Evolutionary conservation across 1,284 basidiomycete genomes (phyloP).

Genomic region (Thelephora terrestris): DNA sequence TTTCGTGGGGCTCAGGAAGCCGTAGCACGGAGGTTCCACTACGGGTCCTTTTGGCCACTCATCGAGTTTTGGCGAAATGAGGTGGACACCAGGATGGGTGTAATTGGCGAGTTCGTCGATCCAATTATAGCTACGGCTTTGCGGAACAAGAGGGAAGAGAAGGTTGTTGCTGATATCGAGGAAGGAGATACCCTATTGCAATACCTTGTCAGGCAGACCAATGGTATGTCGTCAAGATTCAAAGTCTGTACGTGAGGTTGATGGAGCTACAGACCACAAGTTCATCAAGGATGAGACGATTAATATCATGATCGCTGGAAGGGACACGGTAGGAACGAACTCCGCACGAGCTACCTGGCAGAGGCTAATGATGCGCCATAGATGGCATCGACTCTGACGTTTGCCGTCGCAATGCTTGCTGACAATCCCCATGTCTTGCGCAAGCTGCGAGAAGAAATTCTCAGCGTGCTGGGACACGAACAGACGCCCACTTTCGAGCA

Average conservation of each 20-base stretch:
- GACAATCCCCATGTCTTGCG: slow-evolving; percentile 15
- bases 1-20: slow-evolving; percentile 21
- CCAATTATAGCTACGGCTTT: slow-evolving; percentile 25
- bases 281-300: slow-evolving; percentile 14
- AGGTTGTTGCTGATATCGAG: slow-evolving; percentile 1
- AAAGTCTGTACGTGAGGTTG: neutral
- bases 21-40: slow-evolving; percentile 12
- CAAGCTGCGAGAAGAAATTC: slow-evolving; percentile 18
- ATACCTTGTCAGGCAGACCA: slow-evolving; percentile 26
- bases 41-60: slow-evolving; percentile 22
- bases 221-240: slow-evolving; percentile 17
- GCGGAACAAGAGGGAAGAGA: slow-evolving; percentile 15
- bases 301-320: slow-evolving; percentile 12
- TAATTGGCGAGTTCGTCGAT: slow-evolving; percentile 25
- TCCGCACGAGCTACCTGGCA: neutral
- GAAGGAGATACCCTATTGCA: slow-evolving; percentile 32
- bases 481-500: neutral
- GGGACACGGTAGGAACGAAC: slow-evolving; percentile 8
- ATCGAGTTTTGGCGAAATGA: slow-evolving; percentile 24
- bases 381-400: slow-evolving; percentile 17
- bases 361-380: neutral
- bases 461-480: slow-evolving; percentile 9
- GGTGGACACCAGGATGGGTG: slow-evolving; percentile 20
- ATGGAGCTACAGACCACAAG: slow-evolving; percentile 7
- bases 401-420: slow-evolving; percentile 20